phyloP scores from a whole-genome alignment of 2,329 filamentous ascomycete species.

The Coleophoma eucalyptorum region DNA sequence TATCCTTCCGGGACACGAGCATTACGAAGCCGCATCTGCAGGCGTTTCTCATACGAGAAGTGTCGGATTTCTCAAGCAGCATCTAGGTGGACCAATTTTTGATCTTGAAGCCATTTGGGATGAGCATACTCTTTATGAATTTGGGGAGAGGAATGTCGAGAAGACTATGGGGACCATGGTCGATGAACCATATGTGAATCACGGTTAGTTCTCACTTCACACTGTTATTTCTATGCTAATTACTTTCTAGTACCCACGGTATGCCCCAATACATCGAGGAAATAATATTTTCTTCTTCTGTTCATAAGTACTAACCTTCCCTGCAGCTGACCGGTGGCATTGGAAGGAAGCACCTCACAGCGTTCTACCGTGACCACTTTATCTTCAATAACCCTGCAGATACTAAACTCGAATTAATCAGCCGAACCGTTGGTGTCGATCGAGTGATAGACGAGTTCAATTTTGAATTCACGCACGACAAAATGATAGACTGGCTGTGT shows the following conservation, averaged over 20 bases:
- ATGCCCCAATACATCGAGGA: too few relatives aligned
- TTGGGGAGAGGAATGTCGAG: constrained; percentile 62
- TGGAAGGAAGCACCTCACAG: constrained; percentile 56
- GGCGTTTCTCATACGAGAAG: constrained; percentile 57
- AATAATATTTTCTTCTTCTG: too few relatives aligned
- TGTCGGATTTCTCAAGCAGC: constrained; percentile 60
- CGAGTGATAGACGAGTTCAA: constrained; percentile 70
- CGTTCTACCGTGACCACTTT: constrained; percentile 72
- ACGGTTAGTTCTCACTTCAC: constrained; percentile 43
- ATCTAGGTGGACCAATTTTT: constrained; percentile 61
- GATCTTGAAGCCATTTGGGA: constrained; percentile 78
- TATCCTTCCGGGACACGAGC: not conserved
- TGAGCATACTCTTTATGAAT: constrained; percentile 71
- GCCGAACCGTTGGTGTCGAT: constrained; percentile 68
- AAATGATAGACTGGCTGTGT: constrained; percentile 66
- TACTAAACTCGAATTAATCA: constrained; percentile 64
- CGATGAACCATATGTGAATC: constrained; percentile 74
- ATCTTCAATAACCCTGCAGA: constrained; percentile 70
- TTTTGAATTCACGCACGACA: constrained; percentile 59
- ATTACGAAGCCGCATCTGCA: constrained; percentile 36
- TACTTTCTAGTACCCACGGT: not conserved
- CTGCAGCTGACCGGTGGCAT: constrained; percentile 54
- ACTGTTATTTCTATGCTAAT: too few relatives aligned
- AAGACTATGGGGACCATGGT: constrained; percentile 80
- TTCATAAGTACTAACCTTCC: too few relatives aligned